These are phyloP conservation scores for Talaromyces sp. DNA, from an alignment of 2,329 filamentous ascomycete genomes.

Conservation along the genomic window DNA sequence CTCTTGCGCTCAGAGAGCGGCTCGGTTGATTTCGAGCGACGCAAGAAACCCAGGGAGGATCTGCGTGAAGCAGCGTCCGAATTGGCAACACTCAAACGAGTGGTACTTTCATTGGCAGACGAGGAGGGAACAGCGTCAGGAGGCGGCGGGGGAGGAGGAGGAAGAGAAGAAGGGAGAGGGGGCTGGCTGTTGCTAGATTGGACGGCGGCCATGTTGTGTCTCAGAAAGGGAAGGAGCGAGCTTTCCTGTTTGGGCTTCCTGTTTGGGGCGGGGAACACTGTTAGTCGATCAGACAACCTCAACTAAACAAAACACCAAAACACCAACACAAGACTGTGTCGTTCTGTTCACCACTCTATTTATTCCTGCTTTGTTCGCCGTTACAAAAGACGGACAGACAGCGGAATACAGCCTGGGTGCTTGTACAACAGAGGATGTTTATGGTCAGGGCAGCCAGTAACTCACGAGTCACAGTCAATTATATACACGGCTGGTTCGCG, in stretches of 20 bases:
- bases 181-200: constrained; percentile 30
- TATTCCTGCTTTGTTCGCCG: neutral
- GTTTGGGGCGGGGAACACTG: constrained; percentile 23
- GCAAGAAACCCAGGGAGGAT: constrained; percentile 57
- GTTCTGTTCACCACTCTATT: neutral
- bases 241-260: constrained; percentile 20
- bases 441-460: neutral
- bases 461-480: constrained; percentile 1
- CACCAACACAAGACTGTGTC: neutral
- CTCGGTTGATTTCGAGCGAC: constrained; percentile 66
- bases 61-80: constrained; percentile 36
- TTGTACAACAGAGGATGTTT: neutral
- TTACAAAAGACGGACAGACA: neutral
- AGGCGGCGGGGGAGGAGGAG: neutral
- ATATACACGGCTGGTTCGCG: neutral
- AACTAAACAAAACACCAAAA: neutral
- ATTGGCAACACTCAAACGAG: constrained; percentile 15
- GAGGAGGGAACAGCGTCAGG: neutral
- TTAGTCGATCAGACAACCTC: neutral
- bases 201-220: constrained; percentile 30
- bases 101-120: constrained; percentile 10
- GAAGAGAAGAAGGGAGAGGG: constrained; percentile 23
- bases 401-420: constrained; percentile 3
- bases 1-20: constrained; percentile 53
- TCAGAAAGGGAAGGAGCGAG: constrained; percentile 19